Conservation (phyloP, 495 filamentous ascomycete species). For the Podospora fimiseda region DNA sequence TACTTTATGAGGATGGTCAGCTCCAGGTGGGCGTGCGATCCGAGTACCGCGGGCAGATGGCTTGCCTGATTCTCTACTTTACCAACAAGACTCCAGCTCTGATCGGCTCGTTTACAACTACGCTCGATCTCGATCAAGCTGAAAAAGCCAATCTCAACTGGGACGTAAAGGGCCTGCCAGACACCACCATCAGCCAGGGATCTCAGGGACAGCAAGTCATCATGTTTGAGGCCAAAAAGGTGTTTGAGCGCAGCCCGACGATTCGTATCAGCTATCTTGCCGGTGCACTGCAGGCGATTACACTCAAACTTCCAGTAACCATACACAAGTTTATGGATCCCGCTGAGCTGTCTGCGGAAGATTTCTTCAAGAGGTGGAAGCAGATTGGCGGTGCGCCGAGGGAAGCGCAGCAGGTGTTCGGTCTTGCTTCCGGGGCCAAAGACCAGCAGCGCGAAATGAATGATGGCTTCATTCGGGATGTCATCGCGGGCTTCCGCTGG, state of each 20-base stretch:
- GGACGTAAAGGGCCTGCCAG: constrained; percentile 81
- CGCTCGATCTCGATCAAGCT: constrained; percentile 69
- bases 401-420: constrained; percentile 83
- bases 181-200: constrained; percentile 67
- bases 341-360: constrained; percentile 72
- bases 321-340: constrained; percentile 96
- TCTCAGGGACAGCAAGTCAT: constrained; percentile 88
- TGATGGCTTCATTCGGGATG: constrained; percentile 54
- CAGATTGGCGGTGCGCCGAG: constrained; percentile 87
- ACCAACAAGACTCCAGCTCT: constrained; percentile 81
- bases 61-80: constrained; percentile 92
- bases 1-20: constrained; percentile 92
- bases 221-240: constrained; percentile 78
- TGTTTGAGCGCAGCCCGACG: constrained; percentile 81
- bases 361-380: constrained; percentile 98
- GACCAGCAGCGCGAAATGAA: constrained; percentile 47
- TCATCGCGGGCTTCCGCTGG: constrained; percentile 81
- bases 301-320: constrained; percentile 80
- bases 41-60: constrained; percentile 90
- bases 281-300: constrained; percentile 87
- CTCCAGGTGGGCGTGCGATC: constrained; percentile 88
- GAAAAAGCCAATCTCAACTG: constrained; percentile 64
- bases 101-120: constrained; percentile 88
- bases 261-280: constrained; percentile 92
- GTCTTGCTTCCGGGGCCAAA: constrained; percentile 43